These are phyloP conservation scores for Pseudotsuga menziesii DNA, from an alignment of 75 land plant genomes.

Conservation along the genomic window DNA sequence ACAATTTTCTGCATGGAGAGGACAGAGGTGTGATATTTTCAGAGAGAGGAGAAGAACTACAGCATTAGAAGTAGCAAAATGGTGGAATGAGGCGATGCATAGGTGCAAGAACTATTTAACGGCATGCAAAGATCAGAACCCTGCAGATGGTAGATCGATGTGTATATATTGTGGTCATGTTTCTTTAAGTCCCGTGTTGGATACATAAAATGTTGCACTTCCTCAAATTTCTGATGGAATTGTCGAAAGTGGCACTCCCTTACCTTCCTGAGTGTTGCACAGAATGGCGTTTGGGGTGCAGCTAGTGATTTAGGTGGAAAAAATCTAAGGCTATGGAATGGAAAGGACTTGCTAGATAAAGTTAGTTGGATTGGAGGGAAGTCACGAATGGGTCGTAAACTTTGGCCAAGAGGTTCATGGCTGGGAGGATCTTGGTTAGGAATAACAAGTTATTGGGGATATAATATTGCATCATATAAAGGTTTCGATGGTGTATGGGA, in stretches of 20 bases:
- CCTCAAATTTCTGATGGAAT: background rate
- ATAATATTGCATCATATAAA: conserved; percentile 6
- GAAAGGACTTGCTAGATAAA: conserved; percentile 38
- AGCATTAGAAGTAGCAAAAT: conserved; percentile 81
- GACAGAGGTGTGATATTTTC: conserved; percentile 54
- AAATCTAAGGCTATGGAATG: conserved; percentile 35
- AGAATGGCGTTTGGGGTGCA: conserved; percentile 17
- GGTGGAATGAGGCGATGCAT: conserved; percentile 71
- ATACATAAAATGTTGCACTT: conserved; percentile 46
- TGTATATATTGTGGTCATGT: conserved; percentile 89
- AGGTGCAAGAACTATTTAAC: conserved; percentile 82
- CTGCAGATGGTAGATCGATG: conserved; percentile 82
- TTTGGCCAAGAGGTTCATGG: conserved; percentile 21
- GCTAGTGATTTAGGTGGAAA: conserved; percentile 35
- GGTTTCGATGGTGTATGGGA: conserved; percentile 18
- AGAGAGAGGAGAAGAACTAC: conserved; percentile 62
- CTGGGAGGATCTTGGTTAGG: conserved; percentile 24
- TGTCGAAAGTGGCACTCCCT: background rate
- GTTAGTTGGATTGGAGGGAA: conserved; percentile 43
- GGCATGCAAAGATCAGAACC: conserved; percentile 84
- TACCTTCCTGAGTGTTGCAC: background rate
- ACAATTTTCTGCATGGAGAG: conserved; percentile 73
- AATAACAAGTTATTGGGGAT: conserved; percentile 25
- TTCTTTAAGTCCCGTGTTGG: conserved; percentile 79
- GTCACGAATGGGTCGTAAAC: conserved; percentile 26